Evolutionary conservation across 1,139 yeast species (phyloP).

Genomic region (Arxiozyma bovina): DNA sequence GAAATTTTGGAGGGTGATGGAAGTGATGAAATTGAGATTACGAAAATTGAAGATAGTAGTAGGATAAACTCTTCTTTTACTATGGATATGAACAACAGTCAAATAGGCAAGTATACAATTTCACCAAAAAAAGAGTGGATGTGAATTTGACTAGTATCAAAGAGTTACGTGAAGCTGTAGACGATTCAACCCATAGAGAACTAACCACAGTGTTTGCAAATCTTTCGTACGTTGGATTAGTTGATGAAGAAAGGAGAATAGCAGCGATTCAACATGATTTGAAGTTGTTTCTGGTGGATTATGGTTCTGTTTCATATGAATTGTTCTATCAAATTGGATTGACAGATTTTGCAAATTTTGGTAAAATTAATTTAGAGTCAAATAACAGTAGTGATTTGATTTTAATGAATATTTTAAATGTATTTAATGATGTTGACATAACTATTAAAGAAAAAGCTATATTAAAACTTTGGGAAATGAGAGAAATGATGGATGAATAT

Average conservation of each 20-base stretch:
- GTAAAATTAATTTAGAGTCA: conserved; percentile 42
- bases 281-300: conserved; percentile 68
- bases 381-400: conserved; percentile 21
- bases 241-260: conserved; percentile 59
- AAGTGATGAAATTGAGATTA: conserved; percentile 2
- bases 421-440: conserved; percentile 11
- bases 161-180: conserved; percentile 45
- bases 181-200: conserved; percentile 39
- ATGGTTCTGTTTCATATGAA: conserved; percentile 58
- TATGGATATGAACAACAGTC: neutral
- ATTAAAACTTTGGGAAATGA: conserved; percentile 39
- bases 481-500: conserved; percentile 75
- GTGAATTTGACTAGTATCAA: conserved; percentile 54
- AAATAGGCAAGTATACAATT: conserved; percentile 10
- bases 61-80: neutral
- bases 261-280: conserved; percentile 81
- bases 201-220: conserved; percentile 63
- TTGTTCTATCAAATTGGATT: conserved; percentile 75
- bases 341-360: conserved; percentile 75
- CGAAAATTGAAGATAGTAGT: neutral
- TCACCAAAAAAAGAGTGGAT: conserved; percentile 23
- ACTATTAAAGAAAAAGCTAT: conserved; percentile 20
- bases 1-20: neutral
- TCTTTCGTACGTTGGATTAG: conserved; percentile 72
- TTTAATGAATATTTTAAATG: conserved; percentile 4